phyloP scores from a whole-genome alignment of 208 protist genomes.

The Entamoeba dispar region DNA sequence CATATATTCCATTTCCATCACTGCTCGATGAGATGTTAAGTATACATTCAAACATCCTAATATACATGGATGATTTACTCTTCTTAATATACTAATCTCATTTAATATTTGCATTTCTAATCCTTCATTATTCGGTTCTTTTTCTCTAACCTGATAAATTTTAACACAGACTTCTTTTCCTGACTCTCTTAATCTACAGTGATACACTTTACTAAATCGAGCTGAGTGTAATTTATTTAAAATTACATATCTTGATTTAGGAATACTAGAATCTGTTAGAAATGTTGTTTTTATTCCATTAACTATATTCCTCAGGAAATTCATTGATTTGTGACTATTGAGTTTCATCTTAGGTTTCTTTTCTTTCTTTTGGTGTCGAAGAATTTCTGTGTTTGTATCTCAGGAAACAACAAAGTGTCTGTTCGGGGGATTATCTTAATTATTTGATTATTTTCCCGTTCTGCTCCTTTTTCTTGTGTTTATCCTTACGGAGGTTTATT shows the following conservation, averaged over 20 bases:
- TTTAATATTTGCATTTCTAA: not conserved
- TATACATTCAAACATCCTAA: not conserved
- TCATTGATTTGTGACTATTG: no score
- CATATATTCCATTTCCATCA: not conserved
- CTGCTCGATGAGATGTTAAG: not conserved
- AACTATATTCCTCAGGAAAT: no score
- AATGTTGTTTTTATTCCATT: no score
- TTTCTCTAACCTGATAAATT: not conserved
- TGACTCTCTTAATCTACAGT: not conserved
- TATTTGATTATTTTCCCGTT: no score
- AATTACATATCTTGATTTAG: not conserved
- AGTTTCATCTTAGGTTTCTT: no score
- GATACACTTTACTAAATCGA: not conserved
- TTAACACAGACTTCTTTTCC: not conserved
- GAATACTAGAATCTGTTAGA: not conserved
- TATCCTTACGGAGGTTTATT: no score
- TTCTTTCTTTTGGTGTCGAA: no score
- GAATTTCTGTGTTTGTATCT: no score
- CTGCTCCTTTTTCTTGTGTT: no score
- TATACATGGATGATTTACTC: not conserved
- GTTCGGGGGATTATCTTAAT: no score
- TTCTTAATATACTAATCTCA: not conserved
- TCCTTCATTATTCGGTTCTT: not conserved
- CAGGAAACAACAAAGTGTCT: no score
- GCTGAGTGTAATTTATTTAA: not conserved